Evolutionary conservation across 23 red algal species (phyloP), one percentile per base, ranked within the genome.

Genomic region (Gracilaria vermiculophylla): DNA sequence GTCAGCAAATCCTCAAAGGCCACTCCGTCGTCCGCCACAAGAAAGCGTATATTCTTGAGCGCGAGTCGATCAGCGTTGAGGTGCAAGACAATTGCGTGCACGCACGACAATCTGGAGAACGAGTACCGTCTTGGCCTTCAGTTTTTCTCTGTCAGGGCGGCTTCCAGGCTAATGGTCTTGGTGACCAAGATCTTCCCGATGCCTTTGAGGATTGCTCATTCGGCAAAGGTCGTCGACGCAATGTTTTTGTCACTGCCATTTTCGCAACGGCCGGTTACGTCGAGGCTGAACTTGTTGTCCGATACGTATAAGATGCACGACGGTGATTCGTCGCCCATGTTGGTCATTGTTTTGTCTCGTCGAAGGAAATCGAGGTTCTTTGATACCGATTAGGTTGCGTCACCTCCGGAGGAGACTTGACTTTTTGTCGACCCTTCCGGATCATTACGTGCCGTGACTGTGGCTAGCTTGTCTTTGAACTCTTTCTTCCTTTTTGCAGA

Each of bases 191-290:
- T 83, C 54, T 65, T 83, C 5, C 52, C 78, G 35, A 83, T 83
- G 19, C 78, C 78, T 45, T 65, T 9, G 19, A 24, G 14, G 53
- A 40, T 20, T 10, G 53, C 56, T 9, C 29, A 21, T 24, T 65
- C 78, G 41, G 78, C 78, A 20, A 83, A 32, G 10, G 5, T 45
- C 8, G 78, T 13, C 55, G 78, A 83, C 27, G 41, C 3, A 17
- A 83, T 61, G 27, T 23, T 64, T 7, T 85, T 60, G 49, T 85
- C 80, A 70, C 60, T 71, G 33, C 60, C 62, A 25, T 85, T 60
- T 19, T 85, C 80, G 51, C 80, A 85, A 16, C 80, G 56, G 3
- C 57, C 80, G 25, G 57, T 67, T n/a, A 24, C 57, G 0, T 67
- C 54, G 20, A 67, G 5, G 42, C 24, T 37, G 25, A 57, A 5